Base-by-base conservation (phyloP, 2,329 filamentous ascomycete genomes). In the Scedosporium minutisporum region DNA sequence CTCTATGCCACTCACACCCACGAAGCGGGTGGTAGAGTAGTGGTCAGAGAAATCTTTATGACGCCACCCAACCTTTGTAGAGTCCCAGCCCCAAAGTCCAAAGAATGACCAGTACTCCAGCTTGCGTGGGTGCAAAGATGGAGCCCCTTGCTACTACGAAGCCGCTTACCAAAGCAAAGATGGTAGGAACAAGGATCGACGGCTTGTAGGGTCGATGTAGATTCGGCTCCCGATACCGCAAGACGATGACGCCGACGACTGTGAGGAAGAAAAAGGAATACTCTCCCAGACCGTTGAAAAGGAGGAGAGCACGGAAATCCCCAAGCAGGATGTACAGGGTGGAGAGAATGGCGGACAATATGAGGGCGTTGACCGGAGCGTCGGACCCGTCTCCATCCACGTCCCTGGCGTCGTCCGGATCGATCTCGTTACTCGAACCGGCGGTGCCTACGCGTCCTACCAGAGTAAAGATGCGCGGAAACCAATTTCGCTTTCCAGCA, bases 191-290 rank as follows among this genome's bases (percentile, higher is more conserved):
- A 2, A 80, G 25, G 0, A 85, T 67, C 14, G 74, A 71, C 0
- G 84, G 80, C 69, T 80, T 81, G 67, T 87, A 87, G 0, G 85
- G 84, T 10, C 85, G 71, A 0, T 74, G 66, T 2, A 87, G 73
- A 0, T 73, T 69, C 0, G 84, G 85, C 68, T 87, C 83, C 1
- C 81, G 77, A 62, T 78, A 78, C 12, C 85, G 78, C 53, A 87
- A 71, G 16, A 86, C 72, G 9, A 87, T 74, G 1, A 83, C 79
- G 0, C 84, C 85, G 0, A 86, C 67, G 0, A 87, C 84, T 0
- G 84, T 84, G 33, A 86, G 75, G 67, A 87, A 85, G 73, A 87
- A 87, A 71, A 87, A 87, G 0, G 84, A 80, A 69, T 84, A 87
- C 67, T 85, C 82, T 14, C 81, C 82, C 3, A 85, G 72, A 0